phyloP scores from a whole-genome alignment of 1,284 basidiomycete genomes.

The Tremellales sp. region DNA sequence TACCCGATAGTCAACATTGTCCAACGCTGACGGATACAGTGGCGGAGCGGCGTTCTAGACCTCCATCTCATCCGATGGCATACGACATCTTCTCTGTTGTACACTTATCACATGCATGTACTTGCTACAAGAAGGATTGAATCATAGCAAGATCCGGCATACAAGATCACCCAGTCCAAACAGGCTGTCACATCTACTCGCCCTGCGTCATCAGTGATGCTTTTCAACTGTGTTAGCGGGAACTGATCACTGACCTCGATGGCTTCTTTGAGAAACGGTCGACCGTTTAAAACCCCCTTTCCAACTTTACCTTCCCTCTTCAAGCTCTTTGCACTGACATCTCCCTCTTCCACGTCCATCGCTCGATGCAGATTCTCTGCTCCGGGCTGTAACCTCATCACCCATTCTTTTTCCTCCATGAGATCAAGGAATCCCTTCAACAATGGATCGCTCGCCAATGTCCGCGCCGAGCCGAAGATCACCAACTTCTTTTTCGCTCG shows the following conservation, averaged over 20 bases:
- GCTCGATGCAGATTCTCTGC: conserved; percentile 51
- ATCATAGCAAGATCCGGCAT: neutral
- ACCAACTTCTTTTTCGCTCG: conserved; percentile 84
- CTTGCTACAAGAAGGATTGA: conserved; percentile 1
- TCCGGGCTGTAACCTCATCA: conserved; percentile 56
- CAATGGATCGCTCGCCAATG: conserved; percentile 59
- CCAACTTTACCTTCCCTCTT: conserved; percentile 4
- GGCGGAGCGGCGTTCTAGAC: conserved; percentile 19
- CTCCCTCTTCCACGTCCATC: conserved; percentile 3
- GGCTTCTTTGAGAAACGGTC: conserved; percentile 25
- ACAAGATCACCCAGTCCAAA: too few relatives aligned
- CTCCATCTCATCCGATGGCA: neutral
- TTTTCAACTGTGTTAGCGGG: too few relatives aligned
- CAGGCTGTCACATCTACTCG: too few relatives aligned
- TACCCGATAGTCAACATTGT: neutral
- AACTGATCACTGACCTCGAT: too few relatives aligned
- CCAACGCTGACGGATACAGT: conserved; percentile 4
- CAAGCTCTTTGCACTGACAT: neutral
- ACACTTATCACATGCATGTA: conserved; percentile 2
- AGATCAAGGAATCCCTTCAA: conserved; percentile 68
- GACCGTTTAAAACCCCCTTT: conserved; percentile 13
- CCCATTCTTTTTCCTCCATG: conserved; percentile 68
- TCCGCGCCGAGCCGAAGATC: conserved; percentile 78
- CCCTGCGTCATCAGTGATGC: too few relatives aligned
- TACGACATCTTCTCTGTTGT: neutral